Evolutionary conservation across 345 rosid species (phyloP).

Genomic region (Euphorbia pulcherrima): DNA sequence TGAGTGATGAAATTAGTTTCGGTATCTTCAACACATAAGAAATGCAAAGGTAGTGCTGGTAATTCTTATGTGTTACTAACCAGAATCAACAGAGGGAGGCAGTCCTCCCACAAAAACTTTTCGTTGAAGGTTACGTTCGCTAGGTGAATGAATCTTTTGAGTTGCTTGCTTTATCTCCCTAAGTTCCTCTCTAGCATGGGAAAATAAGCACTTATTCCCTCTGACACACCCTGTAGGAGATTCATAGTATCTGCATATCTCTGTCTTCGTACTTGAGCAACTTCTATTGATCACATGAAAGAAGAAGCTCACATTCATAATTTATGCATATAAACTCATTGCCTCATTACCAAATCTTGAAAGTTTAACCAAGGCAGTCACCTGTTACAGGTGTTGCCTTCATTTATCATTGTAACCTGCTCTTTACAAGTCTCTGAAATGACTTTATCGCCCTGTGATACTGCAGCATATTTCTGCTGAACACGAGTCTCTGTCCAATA

Average conservation of each 20-base stretch:
- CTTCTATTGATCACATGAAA: conserved; percentile 23
- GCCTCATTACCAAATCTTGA: conserved; percentile 4
- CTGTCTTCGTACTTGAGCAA: conserved; percentile 28
- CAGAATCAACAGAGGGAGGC: conserved; percentile 46
- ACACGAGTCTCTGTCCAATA: conserved; percentile 41
- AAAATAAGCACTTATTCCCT: conserved; percentile 45
- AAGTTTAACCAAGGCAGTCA: conserved; percentile 17
- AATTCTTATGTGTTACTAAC: conserved; percentile 28
- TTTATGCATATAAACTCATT: neutral
- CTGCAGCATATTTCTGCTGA: conserved; percentile 33
- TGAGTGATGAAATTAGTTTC: neutral
- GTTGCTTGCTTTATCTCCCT: conserved; percentile 30
- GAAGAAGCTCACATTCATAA: neutral
- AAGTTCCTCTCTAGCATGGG: conserved; percentile 42
- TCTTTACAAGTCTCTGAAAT: conserved; percentile 32
- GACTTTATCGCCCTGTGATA: conserved; percentile 32
- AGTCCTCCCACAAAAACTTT: conserved; percentile 58
- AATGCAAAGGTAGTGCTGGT: neutral
- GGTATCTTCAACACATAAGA: neutral
- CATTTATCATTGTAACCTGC: conserved; percentile 26
- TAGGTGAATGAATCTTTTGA: conserved; percentile 17
- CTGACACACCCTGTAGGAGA: conserved; percentile 45
- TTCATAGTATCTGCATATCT: conserved; percentile 42
- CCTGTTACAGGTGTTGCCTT: conserved; percentile 32
- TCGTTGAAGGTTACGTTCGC: conserved; percentile 20